Base-by-base conservation (phyloP, 2,329 filamentous ascomycete genomes). In the Calonectria leucothoes region DNA sequence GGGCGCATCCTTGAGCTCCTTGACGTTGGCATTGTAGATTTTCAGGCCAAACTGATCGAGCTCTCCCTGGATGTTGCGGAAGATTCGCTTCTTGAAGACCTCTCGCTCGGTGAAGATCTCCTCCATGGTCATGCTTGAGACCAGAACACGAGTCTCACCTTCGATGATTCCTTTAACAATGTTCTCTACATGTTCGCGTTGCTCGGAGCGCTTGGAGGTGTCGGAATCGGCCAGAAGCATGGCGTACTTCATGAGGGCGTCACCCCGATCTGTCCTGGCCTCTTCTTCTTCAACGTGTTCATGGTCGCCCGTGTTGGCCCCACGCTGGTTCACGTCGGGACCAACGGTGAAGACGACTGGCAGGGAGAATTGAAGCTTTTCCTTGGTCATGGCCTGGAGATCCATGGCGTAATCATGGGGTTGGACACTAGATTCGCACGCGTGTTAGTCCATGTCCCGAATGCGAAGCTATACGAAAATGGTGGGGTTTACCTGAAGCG, bases 141-240 rank as follows among this genome's bases (percentile, higher is more conserved):
- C 94, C 67, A 97, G 91, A 7, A 95, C 93, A 72, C 95, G 91
- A 1, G 94, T 96, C 84, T 97, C 95, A 74, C 95, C 95, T 83
- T 97, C 94, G 78, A 97, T 97, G 83, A 97, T 95, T 73, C 94
- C 95, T 84, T 95, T 96, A 84, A 97, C 93, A 74, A 97, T 97
- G 78, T 94, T 94, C 81, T 94, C 93, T 20, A 97, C 92, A 84
- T 96, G 94, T 68, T 90, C 76, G 84, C 86, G 80, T 66, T 82
- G 78, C 20, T 85, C 83, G 29, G 83, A 76, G 45, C 82, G 78
- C 27, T 85, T 82, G 35, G 82, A 77, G 77, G 87, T 85, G 3
- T 85, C 83, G 66, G 94, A 93, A 72, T 93, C 93, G 6, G 94
- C 94, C 6, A 97, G 88, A 0, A 97, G 89, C 83, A 95, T 93